Conservation (phyloP, 2,329 filamentous ascomycete genomes). For the Aspergillus quadricinctus region DNA sequence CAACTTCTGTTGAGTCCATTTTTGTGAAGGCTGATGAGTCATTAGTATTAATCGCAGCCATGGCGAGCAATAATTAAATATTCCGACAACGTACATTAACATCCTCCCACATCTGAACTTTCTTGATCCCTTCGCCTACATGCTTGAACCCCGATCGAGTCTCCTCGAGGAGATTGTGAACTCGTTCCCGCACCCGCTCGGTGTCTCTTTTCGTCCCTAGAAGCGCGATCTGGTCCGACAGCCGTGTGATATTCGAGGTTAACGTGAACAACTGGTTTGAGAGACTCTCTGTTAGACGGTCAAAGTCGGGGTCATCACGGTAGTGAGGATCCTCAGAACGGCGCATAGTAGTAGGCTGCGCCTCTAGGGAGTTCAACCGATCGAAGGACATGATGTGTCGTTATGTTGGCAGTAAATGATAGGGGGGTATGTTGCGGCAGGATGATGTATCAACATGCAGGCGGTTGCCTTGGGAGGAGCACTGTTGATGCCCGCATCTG, state of each 20-base stretch:
- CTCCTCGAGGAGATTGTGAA: constrained; percentile 82
- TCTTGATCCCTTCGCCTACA: constrained; percentile 90
- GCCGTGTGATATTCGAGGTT: constrained; percentile 78
- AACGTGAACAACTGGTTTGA: constrained; percentile 87
- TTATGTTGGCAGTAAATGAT: constrained; percentile 3
- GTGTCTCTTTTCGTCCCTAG: constrained; percentile 90
- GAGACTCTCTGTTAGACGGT: constrained; percentile 72
- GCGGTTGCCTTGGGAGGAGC: constrained; percentile 16
- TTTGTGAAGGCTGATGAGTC: constrained; percentile 71
- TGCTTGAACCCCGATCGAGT: constrained; percentile 83
- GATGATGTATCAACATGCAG: constrained; percentile 12
- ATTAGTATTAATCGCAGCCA: constrained; percentile 4
- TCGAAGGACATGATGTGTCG: constrained; percentile 75
- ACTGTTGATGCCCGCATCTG: constrained; percentile 17
- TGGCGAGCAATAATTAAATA: neutral
- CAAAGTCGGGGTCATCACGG: constrained; percentile 88
- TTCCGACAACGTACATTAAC: constrained; percentile 59
- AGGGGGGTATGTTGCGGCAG: neutral
- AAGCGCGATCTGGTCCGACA: constrained; percentile 78
- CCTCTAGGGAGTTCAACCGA: constrained; percentile 77
- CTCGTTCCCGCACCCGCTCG: constrained; percentile 81
- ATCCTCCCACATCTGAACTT: constrained; percentile 80
- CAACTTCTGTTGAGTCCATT: constrained; percentile 93
- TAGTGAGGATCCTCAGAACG: constrained; percentile 70
- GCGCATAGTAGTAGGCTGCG: constrained; percentile 65